Evolutionary conservation across 352 stramenopile genomes (phyloP), one percentile per base, ranked within the genome.

Genomic region (Lagenidium sp.): DNA sequence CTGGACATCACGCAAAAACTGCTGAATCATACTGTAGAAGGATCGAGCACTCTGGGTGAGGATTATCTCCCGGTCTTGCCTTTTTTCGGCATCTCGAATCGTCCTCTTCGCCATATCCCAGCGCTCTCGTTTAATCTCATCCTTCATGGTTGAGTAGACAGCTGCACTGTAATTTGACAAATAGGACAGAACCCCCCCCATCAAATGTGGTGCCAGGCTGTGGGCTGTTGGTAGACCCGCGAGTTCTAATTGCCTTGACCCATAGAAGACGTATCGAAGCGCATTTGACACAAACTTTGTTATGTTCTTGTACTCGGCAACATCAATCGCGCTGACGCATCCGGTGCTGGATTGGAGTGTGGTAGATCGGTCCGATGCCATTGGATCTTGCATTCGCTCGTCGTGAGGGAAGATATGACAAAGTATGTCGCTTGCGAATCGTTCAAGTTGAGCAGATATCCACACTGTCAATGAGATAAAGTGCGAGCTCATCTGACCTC

Each of bases 111-210:
- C 62, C 67, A 88, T 82, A 41, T 89, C 79, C 79, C 79, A 92
- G 34, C 79, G 73, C 52, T 92, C 79, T 2, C 79, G 74, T 32
- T 88, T 89, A 39, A 92, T 69, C 64, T 92, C 76, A 41, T 87
- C 74, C 25, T 66, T 62, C 21, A 77, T 69, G 6, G 65, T 68
- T 16, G 68, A 76, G 38, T 80, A 81, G 47, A 92, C 80, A 4
- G 79, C 71, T 30, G 65, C 66, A 13, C 60, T 75, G 36, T 92
- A 92, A 40, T 50, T 84, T 11, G 50, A 49, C 41, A 89, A 58
- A 37, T 84, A 85, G 1, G 62, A 60, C 12, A 78, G 37, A 18
- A 92, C 55, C 0, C 75, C 70, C 24, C 63, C 62, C 10, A 78
- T 63, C 8, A 92, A 49, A 31, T 87, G 65, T 1, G 76, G 74